phyloP scores from a whole-genome alignment of 2,329 filamentous ascomycete genomes.

The Alternaria hordeiaustralica region DNA sequence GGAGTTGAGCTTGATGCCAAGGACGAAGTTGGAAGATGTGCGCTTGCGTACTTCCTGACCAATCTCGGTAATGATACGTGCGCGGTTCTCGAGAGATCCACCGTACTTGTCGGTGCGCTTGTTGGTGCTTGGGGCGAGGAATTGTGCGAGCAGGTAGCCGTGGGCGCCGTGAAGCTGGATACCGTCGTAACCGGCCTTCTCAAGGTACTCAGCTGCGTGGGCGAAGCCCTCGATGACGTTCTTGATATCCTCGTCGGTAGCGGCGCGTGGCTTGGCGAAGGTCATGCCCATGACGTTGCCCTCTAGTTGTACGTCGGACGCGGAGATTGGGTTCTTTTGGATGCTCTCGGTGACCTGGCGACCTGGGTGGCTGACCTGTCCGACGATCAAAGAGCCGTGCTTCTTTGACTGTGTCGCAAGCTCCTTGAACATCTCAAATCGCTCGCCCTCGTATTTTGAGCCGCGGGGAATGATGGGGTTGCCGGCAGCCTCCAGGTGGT shows the following conservation, averaged over 20 bases:
- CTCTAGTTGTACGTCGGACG: conserved; percentile 52
- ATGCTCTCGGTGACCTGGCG: conserved; percentile 58
- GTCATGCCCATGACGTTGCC: conserved; percentile 52
- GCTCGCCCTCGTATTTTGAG: conserved; percentile 59
- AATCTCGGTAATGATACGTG: conserved; percentile 52
- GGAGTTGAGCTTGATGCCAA: conserved; percentile 66
- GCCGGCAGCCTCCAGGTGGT: conserved; percentile 63
- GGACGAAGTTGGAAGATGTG: conserved; percentile 49
- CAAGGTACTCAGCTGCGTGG: conserved; percentile 66
- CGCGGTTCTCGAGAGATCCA: conserved; percentile 52
- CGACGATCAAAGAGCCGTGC: conserved; percentile 64
- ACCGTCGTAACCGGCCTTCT: conserved; percentile 67
- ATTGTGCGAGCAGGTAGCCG: conserved; percentile 56
- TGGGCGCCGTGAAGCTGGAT: conserved; percentile 56
- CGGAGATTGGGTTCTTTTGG: conserved; percentile 59
- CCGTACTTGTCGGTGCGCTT: conserved; percentile 54
- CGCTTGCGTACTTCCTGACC: conserved; percentile 47
- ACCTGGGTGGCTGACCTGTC: conserved; percentile 69
- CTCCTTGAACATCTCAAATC: conserved; percentile 66
- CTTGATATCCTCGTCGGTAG: conserved; percentile 62
- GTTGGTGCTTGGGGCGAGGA: conserved; percentile 53
- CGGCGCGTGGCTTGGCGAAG: conserved; percentile 62
- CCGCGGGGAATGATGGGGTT: conserved; percentile 67
- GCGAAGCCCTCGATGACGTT: conserved; percentile 66
- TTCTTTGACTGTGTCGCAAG: conserved; percentile 63